Evolutionary conservation across 108 stramenopile genomes (phyloP), one percentile per base, ranked within the genome.

Genomic region (Cyclotella cryptica): DNA sequence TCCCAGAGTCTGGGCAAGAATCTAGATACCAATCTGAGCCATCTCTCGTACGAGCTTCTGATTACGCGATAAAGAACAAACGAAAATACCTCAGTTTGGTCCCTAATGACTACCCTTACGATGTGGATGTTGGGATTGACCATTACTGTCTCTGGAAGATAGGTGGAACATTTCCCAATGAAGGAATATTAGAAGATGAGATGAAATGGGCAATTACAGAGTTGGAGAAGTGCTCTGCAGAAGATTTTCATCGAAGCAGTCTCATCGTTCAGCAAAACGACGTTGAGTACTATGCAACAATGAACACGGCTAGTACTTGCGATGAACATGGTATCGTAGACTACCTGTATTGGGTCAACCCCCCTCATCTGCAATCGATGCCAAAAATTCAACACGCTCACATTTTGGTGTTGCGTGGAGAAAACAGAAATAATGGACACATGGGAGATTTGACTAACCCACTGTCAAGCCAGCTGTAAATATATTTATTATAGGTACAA

Each of bases 101-200:
- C 9, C 69, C 19, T 13, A 94, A 94, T 57, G 89, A 94, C 70
- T 94, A 88, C 66, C 93, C 90, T 2, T 94, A 94, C 45, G 88
- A 84, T 55, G 75, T 88, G 0, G 79, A 75, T 15, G 74, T 68
- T 3, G 69, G 77, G 26, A 85, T 94, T 57, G 74, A 86, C n/a
- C 93, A 94, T 66, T 90, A 84, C 76, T 85, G 91, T 63, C 60
- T 94, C 7, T 94, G 93, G 93, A 94, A 92, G 76, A 78, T 89
- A 11, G 88, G 85, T 43, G 89, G 87, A 14, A 21, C 45, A 19
- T 63, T 46, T 24, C 35, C 41, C 30, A 63, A 61, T 9, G 82
- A 83, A 51, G 67, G 76, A 12, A 83, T 77, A 46, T 21, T 73
- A 0, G 19, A 44, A 52, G 75, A 68, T 10, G 81, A 83, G 49